Evolutionary conservation across 2,329 filamentous ascomycete genomes (phyloP).

Genomic region (Neopestalotiopsis clavispora): DNA sequence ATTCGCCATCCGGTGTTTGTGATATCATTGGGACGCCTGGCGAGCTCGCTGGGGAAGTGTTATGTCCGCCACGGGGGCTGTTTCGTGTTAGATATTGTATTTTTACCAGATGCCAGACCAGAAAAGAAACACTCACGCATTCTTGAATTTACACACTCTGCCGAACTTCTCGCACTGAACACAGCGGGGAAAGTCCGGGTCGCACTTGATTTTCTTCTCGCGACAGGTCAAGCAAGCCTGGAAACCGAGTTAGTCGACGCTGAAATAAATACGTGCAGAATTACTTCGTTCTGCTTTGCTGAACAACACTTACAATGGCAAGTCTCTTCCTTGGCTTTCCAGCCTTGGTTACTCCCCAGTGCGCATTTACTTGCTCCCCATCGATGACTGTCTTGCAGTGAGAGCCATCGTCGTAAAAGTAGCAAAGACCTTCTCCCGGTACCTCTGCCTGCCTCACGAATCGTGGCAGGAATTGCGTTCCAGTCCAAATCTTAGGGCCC

Average conservation of each 20-base stretch:
- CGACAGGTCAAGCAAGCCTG: conserved; percentile 78
- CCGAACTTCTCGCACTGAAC: conserved; percentile 93
- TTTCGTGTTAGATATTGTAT: conserved; percentile 6
- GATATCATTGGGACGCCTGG: conserved; percentile 48
- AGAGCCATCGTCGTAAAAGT: conserved; percentile 84
- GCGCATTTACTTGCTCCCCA: conserved; percentile 84
- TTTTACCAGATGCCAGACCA: conserved; percentile 21
- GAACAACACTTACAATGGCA: conserved; percentile 63
- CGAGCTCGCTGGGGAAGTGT: conserved; percentile 58
- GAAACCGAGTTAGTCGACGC: conserved; percentile 14
- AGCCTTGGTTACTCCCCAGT: conserved; percentile 93
- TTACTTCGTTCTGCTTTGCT: neutral
- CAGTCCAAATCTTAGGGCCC: conserved; percentile 73
- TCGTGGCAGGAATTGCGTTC: conserved; percentile 69
- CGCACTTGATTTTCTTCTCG: conserved; percentile 98
- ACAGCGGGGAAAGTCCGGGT: conserved; percentile 85
- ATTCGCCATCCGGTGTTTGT: conserved; percentile 40
- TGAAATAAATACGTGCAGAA: neutral
- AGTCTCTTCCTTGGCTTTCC: conserved; percentile 91
- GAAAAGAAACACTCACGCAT: conserved; percentile 68
- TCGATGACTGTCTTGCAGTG: conserved; percentile 85
- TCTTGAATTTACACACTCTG: conserved; percentile 82
- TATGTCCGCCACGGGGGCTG: conserved; percentile 63
- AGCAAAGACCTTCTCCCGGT: conserved; percentile 80
- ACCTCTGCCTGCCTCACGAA: conserved; percentile 70